These are phyloP conservation scores for Schwanniomyces polymorphus DNA, from an alignment of 805 yeast species.

Conservation along the genomic window DNA sequence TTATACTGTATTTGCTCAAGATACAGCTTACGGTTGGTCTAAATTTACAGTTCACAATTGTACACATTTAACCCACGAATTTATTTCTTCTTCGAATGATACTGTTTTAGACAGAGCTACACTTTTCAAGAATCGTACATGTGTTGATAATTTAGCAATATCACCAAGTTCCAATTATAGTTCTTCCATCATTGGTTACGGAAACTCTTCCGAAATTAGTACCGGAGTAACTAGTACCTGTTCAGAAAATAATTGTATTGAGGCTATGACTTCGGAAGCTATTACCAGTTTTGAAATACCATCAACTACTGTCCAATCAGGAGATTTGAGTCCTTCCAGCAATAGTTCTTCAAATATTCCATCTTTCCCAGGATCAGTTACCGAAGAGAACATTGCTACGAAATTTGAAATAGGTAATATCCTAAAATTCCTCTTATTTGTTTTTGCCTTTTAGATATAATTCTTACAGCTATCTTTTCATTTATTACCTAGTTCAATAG, in stretches of 20 bases:
- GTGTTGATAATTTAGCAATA: too few relatives aligned
- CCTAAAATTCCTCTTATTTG: not conserved
- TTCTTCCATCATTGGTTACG: not conserved
- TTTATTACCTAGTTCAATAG: too few relatives aligned
- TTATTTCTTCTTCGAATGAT: slow-evolving; percentile 10
- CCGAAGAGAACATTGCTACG: not conserved
- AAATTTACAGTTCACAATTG: slow-evolving; percentile 12
- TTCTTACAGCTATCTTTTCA: too few relatives aligned
- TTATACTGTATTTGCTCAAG: slow-evolving; percentile 11
- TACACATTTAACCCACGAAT: slow-evolving; percentile 14
- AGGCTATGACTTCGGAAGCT: too few relatives aligned
- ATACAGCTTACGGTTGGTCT: slow-evolving; percentile 13
- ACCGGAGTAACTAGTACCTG: too few relatives aligned
- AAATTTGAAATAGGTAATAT: not conserved
- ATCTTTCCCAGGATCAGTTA: not conserved
- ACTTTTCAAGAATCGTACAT: slow-evolving; percentile 8
- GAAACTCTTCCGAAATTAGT: too few relatives aligned
- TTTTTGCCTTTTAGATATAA: not conserved
- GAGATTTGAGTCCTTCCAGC: not conserved
- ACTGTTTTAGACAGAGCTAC: slow-evolving; percentile 14
- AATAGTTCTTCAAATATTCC: not conserved
- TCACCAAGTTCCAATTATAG: too few relatives aligned
- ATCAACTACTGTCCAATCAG: not conserved
- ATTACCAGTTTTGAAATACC: too few relatives aligned
- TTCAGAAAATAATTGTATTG: too few relatives aligned